Base-by-base conservation (phyloP, 1,284 basidiomycete genomes). In the Flammula alnicola region DNA sequence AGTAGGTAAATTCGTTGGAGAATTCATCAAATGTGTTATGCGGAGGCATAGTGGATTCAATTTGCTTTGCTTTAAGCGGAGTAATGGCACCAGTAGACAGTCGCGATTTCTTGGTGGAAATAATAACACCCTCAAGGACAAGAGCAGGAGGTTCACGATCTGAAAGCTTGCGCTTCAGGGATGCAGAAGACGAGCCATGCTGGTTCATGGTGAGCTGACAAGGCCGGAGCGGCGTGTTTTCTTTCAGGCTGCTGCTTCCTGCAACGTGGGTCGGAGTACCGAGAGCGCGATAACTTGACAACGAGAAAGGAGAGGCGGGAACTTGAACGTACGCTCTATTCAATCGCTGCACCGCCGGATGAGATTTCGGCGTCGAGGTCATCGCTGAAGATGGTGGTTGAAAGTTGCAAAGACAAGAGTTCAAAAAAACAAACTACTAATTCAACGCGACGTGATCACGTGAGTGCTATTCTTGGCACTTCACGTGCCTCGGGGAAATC, bases 321-420 rank as follows among this genome's bases (percentile, higher is more conserved):
- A 88, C 72, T 52, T 84, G 76, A 32, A 88, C 80, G 59, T 75
- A 87, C 19, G 80, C 75, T 56, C 73, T 73, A 23, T 72, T 73
- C n/a, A 67, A 51, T 59, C 74, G 70, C 16, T 65, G 59, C 9
- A 57, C 47, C 32, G 49, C 56, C 44, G 50, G 62, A 62, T 44
- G 54, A 40, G 56, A 62, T 33, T 47, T 58, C 17, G 60, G 55
- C 51, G 62, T 63, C 43, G 54, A 45, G 43, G 52, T 59, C 60
- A 59, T 62, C 43, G 55, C 62, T 44, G 51, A 52, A 42, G 47
- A 36, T 32, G 37, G 27, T 26, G 27, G 44, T n/a, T n/a, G n/a
- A n/a, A n/a, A 30, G 51, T 55, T 35, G 52, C 52, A 57, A 44
- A 43, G 50, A 42, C 20, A 17, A 46, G 16, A 36, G 36, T 29